Base-by-base conservation (phyloP, 176 grass and related monocot genomes). In the Triticum monococcum region DNA sequence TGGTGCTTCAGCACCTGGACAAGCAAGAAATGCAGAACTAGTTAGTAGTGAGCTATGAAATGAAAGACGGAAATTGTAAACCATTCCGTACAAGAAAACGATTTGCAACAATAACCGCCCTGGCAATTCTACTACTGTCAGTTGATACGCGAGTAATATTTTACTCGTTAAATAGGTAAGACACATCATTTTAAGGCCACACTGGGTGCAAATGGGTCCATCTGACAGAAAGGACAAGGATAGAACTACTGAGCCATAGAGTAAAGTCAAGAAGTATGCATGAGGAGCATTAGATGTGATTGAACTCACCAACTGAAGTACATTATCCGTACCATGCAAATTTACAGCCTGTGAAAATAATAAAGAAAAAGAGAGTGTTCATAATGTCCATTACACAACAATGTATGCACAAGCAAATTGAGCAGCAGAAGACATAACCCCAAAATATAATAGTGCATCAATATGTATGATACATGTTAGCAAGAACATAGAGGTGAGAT, bases 1-100 rank as follows among this genome's bases (percentile, higher is more conserved):
- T 96, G 96, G 71, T 98, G 96, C 59, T 88, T 92, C 68, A 98
- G 84, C 69, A 98, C 76, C 96, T 98, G 82, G 63, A 72, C 20
- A 64, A 75, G 62, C 24, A 69, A 83, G 59, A 85, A 79, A 77
- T 54, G 25, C 56, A 60, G 16, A 77, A 88, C 30, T 9, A 8
- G 26, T 48, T 62, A 87, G 17, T 32, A 80, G 54, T 77, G 63
- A 82, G 36, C 11, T 61, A 48, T 60, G 14, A 79, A 81, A 83
- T 43, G 11, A 81, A 85, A 79, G 46, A 50, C 8, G 28, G 25
- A 40, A 70, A 80, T 2, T 48, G 72, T 20, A 26, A 45, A 70
- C 5, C 9, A 59, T 38, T 30, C 13, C 81, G 60, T 41, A 88
- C 22, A 70, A 7, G 67, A 81, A 69, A 36, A 75, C 17, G 36